Evolutionary conservation across 2,329 filamentous ascomycete genomes (phyloP), one percentile per base, ranked within the genome.

Genomic region (Cladophialophora yegresii): DNA sequence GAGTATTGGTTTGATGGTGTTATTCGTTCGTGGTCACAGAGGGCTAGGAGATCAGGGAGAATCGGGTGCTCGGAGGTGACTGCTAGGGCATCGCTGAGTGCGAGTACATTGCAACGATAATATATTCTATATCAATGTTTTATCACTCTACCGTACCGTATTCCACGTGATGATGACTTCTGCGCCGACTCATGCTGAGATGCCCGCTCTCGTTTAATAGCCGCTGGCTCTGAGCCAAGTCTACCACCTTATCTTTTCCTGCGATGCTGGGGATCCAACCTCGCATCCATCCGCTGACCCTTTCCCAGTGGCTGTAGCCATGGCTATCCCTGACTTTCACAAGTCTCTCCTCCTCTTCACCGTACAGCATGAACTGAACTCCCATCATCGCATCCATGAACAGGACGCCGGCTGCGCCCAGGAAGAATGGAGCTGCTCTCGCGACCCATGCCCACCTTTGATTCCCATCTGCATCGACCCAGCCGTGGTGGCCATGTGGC

Each of bases 341-440:
- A 58, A 82, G 78, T 58, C 80, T 76, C 63, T 74, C 77, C 49
- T 76, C 76, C 23, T 75, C 76, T 64, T 83, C 80, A 8, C 85
- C 84, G 71, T 86, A 89, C 68, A 84, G 77, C 68, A 83, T 75
- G 71, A 89, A 89, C 67, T 89, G 87, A 40, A 87, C 73, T 0
- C 85, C 86, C 60, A 89, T 83, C 28, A 82, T 83, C 0, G 81
- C 85, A 73, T 89, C 87, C 73, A 89, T 78, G 22, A 81, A 77
- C 6, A 89, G 75, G 1, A 89, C 87, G 8, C 87, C 87, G 1
- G 85, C 85, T 5, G 87, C 86, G 5, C 87, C 87, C 0, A 89
- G 79, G 73, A 86, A 89, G 74, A 89, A 89, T 0, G 87, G 87
- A 12, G 82, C 75, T 1, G 86, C 84, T 8, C 82, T 81, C 2